Percentiles rank a stretch among this genome's conserved stretches.
phyloP scores from a whole-genome alignment of 2,329 filamentous ascomycete genomes.

The Phyllosticta paracitricarpa region DNA sequence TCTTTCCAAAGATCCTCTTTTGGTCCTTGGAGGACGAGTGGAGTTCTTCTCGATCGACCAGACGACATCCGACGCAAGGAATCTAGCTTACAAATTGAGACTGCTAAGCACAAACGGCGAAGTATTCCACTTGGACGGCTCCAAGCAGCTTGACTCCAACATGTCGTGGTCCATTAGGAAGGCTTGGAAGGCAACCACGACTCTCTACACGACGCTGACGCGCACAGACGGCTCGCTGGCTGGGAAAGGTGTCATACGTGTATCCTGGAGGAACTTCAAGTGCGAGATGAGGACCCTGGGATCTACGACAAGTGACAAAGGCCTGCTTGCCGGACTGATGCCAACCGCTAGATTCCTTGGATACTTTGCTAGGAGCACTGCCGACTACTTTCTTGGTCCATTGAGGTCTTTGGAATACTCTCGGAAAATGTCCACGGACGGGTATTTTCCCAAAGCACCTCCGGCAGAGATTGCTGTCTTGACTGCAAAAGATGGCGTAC shows the following conservation, averaged over 20 bases:
- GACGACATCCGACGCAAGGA: conserved; percentile 46
- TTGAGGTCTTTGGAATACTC: conserved; percentile 21
- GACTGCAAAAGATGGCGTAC: conserved; percentile 42
- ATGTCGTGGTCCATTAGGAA: conserved; percentile 45
- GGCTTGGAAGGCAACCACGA: conserved; percentile 53
- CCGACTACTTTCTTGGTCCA: conserved; percentile 45
- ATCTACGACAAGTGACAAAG: conserved; percentile 20
- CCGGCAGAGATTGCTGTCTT: conserved; percentile 38
- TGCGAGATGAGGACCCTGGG: conserved; percentile 46
- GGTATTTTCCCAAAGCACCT: conserved; percentile 41
- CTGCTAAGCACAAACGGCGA: conserved; percentile 46
- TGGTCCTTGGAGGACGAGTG: conserved; percentile 51
- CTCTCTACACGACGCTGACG: conserved; percentile 52
- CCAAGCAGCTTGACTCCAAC: conserved; percentile 52
- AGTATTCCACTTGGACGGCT: conserved; percentile 49
- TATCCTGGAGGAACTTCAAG: conserved; percentile 48
- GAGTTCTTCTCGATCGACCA: conserved; percentile 46
- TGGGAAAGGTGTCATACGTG: too few relatives aligned
- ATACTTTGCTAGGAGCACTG: conserved; percentile 46
- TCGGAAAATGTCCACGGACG: conserved; percentile 38
- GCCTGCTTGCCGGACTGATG: background rate
- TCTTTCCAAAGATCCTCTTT: conserved; percentile 39
- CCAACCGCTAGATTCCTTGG: conserved; percentile 41
- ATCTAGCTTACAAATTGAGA: conserved; percentile 52
- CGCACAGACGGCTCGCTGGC: conserved; percentile 25